Evolutionary conservation across 1,284 basidiomycete species (phyloP).

Genomic region (Ganoderma lingzhi): DNA sequence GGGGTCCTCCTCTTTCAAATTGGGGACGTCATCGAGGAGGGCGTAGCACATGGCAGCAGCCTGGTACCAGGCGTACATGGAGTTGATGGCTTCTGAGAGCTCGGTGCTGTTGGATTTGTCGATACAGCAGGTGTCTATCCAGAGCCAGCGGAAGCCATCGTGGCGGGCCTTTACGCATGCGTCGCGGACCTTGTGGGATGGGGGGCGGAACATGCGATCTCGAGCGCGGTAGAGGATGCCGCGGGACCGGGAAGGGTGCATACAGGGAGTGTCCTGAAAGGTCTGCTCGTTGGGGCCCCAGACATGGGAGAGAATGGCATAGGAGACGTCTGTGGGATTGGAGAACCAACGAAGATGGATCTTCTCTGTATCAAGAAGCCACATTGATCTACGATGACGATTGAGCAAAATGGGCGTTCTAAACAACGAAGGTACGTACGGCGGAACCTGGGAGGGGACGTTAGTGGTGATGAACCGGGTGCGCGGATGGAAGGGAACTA

Average conservation of each 20-base stretch:
- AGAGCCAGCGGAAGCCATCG: slow-evolving; percentile 27
- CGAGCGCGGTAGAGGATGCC: slow-evolving; percentile 7
- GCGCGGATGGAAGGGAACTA: neutral
- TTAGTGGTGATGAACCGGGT: neutral
- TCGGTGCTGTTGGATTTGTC: slow-evolving; percentile 30
- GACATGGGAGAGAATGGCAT: slow-evolving; percentile 32
- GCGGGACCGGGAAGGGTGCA: slow-evolving; percentile 1
- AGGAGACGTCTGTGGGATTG: slow-evolving; percentile 18
- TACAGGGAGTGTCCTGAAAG: slow-evolving; percentile 20
- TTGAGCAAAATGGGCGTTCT: neutral
- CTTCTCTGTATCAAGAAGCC: slow-evolving; percentile 27
- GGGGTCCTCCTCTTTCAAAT: slow-evolving; percentile 15
- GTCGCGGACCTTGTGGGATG: slow-evolving; percentile 22
- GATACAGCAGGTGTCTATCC: slow-evolving; percentile 31
- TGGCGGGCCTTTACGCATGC: slow-evolving; percentile 21
- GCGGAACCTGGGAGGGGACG: neutral
- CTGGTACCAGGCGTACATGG: slow-evolving; percentile 28
- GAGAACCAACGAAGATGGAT: slow-evolving; percentile 19
- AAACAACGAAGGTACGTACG: neutral
- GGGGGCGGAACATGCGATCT: slow-evolving; percentile 12
- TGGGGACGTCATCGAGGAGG: slow-evolving; percentile 26
- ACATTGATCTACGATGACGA: slow-evolving; percentile 14
- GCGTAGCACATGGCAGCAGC: slow-evolving; percentile 31
- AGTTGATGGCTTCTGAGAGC: slow-evolving; percentile 33
- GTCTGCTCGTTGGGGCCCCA: slow-evolving; percentile 24